A percentile compares a stretch with the other conserved stretches of the same genome.
Conservation (phyloP, 352 stramenopile species). For the Phytophthora tentaculata region DNA sequence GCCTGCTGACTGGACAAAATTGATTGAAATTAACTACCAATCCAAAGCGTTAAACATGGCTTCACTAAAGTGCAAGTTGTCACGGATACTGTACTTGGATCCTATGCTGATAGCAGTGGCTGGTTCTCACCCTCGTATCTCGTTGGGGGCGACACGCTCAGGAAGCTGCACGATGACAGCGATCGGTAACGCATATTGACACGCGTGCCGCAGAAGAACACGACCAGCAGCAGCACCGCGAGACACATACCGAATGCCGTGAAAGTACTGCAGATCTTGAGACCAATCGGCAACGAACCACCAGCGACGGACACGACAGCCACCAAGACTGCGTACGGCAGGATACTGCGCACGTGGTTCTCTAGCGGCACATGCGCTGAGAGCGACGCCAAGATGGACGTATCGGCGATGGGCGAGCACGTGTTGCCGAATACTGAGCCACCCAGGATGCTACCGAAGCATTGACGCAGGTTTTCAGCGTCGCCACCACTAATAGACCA, state of each 20-base stretch:
- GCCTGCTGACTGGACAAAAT: constrained; percentile 30
- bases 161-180: constrained; percentile 76
- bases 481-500: constrained; percentile 85
- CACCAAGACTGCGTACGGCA: constrained; percentile 84
- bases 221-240: constrained; percentile 70
- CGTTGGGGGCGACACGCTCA: constrained; percentile 66
- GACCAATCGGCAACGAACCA: constrained; percentile 72
- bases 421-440: constrained; percentile 90
- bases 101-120: constrained; percentile 50
- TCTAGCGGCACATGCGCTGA: constrained; percentile 78
- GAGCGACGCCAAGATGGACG: constrained; percentile 89
- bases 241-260: constrained; percentile 82
- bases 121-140: constrained; percentile 62
- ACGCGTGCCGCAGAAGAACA: constrained; percentile 82
- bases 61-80: constrained; percentile 16
- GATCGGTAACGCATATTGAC: constrained; percentile 82
- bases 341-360: constrained; percentile 87
- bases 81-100: background rate
- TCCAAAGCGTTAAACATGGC: constrained; percentile 22
- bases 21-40: constrained; percentile 24
- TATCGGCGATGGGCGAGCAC: constrained; percentile 94
- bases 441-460: constrained; percentile 88
- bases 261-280: constrained; percentile 81
- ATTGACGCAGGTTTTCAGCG: constrained; percentile 82
- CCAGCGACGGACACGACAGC: constrained; percentile 69